Percentiles rank a stretch among this genome's conserved stretches.
phyloP scores from a whole-genome alignment of 805 yeast genomes.

The Blastobotrys terrestris region DNA sequence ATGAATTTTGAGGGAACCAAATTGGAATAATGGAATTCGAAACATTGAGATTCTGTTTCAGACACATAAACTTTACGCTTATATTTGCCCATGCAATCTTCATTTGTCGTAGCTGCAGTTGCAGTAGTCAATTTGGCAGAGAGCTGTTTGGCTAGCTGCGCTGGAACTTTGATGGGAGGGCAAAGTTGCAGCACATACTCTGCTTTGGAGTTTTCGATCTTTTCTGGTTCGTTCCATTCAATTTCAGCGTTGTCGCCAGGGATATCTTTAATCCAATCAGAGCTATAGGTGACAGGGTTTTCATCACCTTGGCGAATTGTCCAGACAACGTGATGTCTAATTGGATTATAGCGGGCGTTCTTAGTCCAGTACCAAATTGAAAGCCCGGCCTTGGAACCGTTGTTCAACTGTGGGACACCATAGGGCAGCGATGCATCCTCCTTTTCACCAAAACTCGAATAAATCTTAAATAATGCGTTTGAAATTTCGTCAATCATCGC shows the following conservation, averaged over 20 bases:
- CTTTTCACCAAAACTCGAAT: slow-evolving; percentile 3
- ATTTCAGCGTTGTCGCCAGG: slow-evolving; percentile 20
- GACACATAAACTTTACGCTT: slow-evolving; percentile 5
- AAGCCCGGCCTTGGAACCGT: slow-evolving; percentile 27
- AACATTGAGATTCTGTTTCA: slow-evolving; percentile 9
- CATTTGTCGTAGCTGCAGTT: too few species aligned
- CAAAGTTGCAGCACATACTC: slow-evolving; percentile 29
- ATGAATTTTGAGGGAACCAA: slow-evolving; percentile 25
- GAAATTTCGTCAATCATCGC: slow-evolving; percentile 28
- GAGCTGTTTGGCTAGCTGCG: slow-evolving; percentile 13
- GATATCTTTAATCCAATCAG: slow-evolving; percentile 13
- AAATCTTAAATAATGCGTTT: slow-evolving; percentile 22
- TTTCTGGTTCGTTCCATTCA: slow-evolving; percentile 14
- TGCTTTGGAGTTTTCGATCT: slow-evolving; percentile 24
- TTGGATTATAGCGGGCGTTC: background rate
- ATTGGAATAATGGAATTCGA: slow-evolving; percentile 22
- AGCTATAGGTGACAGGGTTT: slow-evolving; percentile 11
- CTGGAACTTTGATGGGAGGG: slow-evolving; percentile 31
- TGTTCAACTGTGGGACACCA: slow-evolving; percentile 30
- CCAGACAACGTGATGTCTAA: slow-evolving; percentile 16
- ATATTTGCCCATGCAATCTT: slow-evolving; percentile 10
- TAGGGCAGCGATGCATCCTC: slow-evolving; percentile 13
- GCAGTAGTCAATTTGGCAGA: too few species aligned
- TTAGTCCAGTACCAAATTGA: slow-evolving; percentile 29
- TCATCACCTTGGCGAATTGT: slow-evolving; percentile 21